Evolutionary conservation across 352 stramenopile genomes (phyloP).

Genomic region (Globisporangium cystogenes): DNA sequence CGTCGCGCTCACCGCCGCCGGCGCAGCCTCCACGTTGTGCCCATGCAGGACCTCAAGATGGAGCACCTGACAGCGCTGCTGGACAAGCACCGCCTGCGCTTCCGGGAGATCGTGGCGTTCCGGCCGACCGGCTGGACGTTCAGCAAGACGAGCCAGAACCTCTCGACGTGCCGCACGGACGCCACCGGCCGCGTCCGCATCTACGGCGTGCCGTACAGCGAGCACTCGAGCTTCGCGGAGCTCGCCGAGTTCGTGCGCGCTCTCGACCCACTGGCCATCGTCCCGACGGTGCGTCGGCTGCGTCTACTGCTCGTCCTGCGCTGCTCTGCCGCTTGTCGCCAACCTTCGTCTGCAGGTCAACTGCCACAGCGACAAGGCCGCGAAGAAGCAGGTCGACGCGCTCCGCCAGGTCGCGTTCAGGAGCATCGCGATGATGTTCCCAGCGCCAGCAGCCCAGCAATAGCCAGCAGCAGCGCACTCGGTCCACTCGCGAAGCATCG

Average conservation of each 20-base stretch:
- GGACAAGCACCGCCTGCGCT: slow-evolving; percentile 61
- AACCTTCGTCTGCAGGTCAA: slow-evolving; percentile 44
- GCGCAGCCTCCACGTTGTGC: slow-evolving; percentile 89
- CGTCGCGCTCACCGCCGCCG: too few relatives aligned
- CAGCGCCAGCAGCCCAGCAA: too few relatives aligned
- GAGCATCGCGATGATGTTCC: slow-evolving; percentile 54
- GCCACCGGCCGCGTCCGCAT: slow-evolving; percentile 81
- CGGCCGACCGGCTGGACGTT: slow-evolving; percentile 94
- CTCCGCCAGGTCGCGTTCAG: slow-evolving; percentile 61
- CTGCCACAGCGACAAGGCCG: slow-evolving; percentile 50
- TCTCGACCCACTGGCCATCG: slow-evolving; percentile 84
- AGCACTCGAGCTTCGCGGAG: slow-evolving; percentile 96
- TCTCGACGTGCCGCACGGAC: slow-evolving; percentile 76
- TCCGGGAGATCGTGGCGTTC: slow-evolving; percentile 89
- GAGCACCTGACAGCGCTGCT: slow-evolving; percentile 76
- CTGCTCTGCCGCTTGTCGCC: background rate
- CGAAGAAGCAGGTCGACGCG: slow-evolving; percentile 64
- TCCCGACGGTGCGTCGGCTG: slow-evolving; percentile 75
- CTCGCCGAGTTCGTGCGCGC: slow-evolving; percentile 90
- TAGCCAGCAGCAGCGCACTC: slow-evolving; percentile 18
- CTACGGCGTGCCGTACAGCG: slow-evolving; percentile 95
- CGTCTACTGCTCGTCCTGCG: too few relatives aligned
- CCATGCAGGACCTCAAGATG: slow-evolving; percentile 92
- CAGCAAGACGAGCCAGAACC: slow-evolving; percentile 36
- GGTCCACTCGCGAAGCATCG: too few relatives aligned